Percentiles rank a stretch among this genome's conserved stretches.
Conservation (phyloP, 1,284 basidiomycete genomes). For the Marasmius tenuissimus region DNA sequence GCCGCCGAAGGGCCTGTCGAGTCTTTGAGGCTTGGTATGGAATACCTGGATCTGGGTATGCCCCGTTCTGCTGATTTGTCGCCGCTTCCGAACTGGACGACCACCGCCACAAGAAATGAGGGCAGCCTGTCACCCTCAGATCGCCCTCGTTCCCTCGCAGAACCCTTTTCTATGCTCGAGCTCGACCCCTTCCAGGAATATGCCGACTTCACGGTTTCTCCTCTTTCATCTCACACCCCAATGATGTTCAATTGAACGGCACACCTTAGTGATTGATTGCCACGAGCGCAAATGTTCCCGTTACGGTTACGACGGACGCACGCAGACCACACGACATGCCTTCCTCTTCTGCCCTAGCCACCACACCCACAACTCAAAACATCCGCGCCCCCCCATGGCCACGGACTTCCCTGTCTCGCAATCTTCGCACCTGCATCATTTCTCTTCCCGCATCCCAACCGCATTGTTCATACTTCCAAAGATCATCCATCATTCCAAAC, state of each 20-base stretch:
- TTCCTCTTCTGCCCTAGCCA: not conserved
- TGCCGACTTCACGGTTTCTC: constrained; percentile 50
- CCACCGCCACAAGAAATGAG: not conserved
- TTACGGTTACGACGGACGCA: not conserved
- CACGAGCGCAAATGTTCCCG: constrained; percentile 1
- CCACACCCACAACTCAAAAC: not conserved
- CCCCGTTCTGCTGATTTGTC: constrained; percentile 20
- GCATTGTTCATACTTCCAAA: constrained; percentile 8
- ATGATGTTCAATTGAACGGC: constrained; percentile 42
- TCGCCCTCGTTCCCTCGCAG: constrained; percentile 23
- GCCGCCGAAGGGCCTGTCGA: constrained; percentile 41
- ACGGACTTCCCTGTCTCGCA: not conserved
- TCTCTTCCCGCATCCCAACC: constrained; percentile 14
- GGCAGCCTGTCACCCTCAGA: not conserved
- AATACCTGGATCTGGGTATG: constrained; percentile 29
- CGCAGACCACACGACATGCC: not conserved
- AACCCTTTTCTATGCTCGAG: constrained; percentile 24
- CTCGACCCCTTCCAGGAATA: constrained; percentile 28
- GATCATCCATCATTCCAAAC: constrained; percentile 18
- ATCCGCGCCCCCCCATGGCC: not conserved
- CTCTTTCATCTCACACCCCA: constrained; percentile 45
- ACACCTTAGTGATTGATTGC: not conserved
- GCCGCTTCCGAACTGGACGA: constrained; percentile 4
- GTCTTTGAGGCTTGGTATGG: constrained; percentile 36
- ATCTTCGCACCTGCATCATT: constrained; percentile 3